Evolutionary conservation across 495 filamentous ascomycete species (phyloP), one percentile per base, ranked within the genome.

Genomic region (Peziza echinospora): DNA sequence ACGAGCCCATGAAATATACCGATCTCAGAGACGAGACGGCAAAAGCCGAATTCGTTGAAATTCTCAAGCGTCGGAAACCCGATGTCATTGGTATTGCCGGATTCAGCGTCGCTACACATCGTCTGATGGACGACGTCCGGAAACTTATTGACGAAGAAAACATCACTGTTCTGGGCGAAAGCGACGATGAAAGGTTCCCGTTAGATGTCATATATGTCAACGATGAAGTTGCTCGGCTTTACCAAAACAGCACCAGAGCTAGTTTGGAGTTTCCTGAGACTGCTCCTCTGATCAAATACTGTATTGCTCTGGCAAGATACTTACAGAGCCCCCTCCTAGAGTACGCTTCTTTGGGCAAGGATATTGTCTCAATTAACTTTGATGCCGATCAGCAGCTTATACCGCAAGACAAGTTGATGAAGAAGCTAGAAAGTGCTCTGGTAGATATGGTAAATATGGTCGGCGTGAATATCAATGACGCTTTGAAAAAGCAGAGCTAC

Each of bases 371-470:
- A 1, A 72, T 97, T 40, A 67, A 74, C 23, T 93, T 94, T 59
- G 84, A 93, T 51, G 73, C 83, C 21, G 82, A 82, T 48, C 89
- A 97, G 62, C 76, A 85, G 46, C 73, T 93, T 40, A 69, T 97
- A 6, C 75, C 84, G 0, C 77, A 81, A 44, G 87, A 94, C 2
- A 80, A 91, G 60, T 67, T 96, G 5, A 61, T 80, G 41, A 83
- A 81, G 59, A 72, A 84, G 47, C 71, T 97, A 19, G 89, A 96
- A 53, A 89, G 82, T 1, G 83, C 85, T 17, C 78, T 97, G 72
- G 86, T 96, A 5, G 91, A 97, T 56, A 93, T 92, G 76, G 89
- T 97, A 53, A 97, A 97, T 60, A 71, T 97, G 8, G 81, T 83
- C 46, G 89, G 89, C 49, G 85, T 97, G 19, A 80, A 94, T 51